These are phyloP conservation scores for Gremmenia infestans DNA, from an alignment of 2,329 filamentous ascomycete genomes.

Conservation along the genomic window DNA sequence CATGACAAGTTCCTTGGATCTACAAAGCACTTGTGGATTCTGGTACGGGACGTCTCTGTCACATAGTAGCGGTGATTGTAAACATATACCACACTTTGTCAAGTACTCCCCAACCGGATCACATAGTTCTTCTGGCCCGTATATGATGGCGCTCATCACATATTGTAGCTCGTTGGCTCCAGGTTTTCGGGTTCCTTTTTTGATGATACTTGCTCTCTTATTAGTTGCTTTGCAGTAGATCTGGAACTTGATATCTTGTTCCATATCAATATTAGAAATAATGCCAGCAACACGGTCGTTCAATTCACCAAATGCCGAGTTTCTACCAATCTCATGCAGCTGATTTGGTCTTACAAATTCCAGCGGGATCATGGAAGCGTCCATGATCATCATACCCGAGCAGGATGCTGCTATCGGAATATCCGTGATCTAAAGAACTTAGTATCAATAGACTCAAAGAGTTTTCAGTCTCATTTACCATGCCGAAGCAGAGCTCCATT, in stretches of 20 bases:
- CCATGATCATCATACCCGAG: neutral
- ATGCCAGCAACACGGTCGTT: neutral
- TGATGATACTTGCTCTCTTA: neutral
- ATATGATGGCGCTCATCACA: constrained; percentile 8
- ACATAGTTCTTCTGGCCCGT: constrained; percentile 7
- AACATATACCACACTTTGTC: constrained; percentile 2
- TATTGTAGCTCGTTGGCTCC: constrained; percentile 6
- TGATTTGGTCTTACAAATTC: neutral
- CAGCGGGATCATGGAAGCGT: neutral
- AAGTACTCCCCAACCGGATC: constrained; percentile 6
- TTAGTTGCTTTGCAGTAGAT: constrained; percentile 2
- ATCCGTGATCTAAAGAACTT: constrained; percentile 1
- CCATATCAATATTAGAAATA: neutral
- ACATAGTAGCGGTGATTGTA: constrained; percentile 10
- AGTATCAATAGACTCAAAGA: neutral
- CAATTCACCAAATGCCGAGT: constrained; percentile 1
- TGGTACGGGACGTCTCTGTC: constrained; percentile 7
- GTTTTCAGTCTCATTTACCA: neutral
- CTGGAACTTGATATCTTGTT: constrained; percentile 1
- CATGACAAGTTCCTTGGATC: constrained; percentile 2
- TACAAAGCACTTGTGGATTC: constrained; percentile 8
- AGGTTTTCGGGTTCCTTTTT: constrained; percentile 1
- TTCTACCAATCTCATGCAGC: neutral
- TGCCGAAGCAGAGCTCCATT: neutral
- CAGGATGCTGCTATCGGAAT: constrained; percentile 1